Percentiles rank a stretch among this genome's conserved stretches.
Conservation (phyloP, 73 alveolate genomes). For the Paramecium tetraurelia region DNA sequence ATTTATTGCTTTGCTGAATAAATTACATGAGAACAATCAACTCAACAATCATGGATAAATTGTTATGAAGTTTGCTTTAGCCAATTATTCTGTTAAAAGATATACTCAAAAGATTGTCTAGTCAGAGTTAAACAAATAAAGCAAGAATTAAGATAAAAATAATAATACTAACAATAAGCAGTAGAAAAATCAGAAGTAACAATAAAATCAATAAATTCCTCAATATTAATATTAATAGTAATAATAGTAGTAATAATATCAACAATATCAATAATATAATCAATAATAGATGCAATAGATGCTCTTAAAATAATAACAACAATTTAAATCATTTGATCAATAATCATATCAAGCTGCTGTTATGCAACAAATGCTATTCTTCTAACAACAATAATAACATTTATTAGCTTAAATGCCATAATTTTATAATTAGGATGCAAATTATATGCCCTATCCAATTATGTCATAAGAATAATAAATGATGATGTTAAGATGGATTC, state of each 20-base stretch:
- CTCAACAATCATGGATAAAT: slow-evolving; percentile 31
- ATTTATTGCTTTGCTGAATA: not conserved
- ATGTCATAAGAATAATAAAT: not conserved
- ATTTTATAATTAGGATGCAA: not conserved
- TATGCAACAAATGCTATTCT: not conserved
- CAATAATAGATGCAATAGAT: not conserved
- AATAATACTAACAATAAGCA: not conserved
- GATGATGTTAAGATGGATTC: not conserved
- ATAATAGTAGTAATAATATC: not conserved
- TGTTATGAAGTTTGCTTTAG: not conserved
- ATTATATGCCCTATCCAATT: not conserved
- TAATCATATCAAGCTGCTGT: not conserved
- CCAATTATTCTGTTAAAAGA: not conserved
- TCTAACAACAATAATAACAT: not conserved
- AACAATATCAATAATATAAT: not conserved
- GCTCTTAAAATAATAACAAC: not conserved
- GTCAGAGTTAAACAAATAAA: not conserved
- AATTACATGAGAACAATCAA: not conserved
- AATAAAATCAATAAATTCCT: not conserved
- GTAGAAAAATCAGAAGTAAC: not conserved
- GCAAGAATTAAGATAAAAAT: not conserved
- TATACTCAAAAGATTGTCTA: not conserved
- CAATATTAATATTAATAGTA: not conserved
- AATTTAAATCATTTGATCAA: not conserved
- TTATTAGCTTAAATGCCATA: not conserved